Base-by-base conservation (phyloP, 805 yeast species). In the Starmerella bombicola region DNA sequence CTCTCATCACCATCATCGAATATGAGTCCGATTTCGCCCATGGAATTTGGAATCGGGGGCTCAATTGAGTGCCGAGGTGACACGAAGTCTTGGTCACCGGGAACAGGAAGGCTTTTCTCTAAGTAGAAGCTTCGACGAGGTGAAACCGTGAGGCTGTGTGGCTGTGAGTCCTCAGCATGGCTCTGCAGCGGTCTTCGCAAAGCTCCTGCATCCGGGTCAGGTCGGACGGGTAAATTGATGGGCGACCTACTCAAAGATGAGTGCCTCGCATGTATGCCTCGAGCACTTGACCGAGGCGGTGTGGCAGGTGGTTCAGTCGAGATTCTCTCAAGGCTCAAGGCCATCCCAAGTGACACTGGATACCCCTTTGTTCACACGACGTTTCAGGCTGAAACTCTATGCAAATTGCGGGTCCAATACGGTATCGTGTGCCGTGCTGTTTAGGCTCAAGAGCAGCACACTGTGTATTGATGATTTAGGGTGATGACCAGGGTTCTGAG, bases 1-100 rank as follows among this genome's bases (percentile, higher is more conserved):
- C 48, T 40, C 15, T 30, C 25, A 21, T 44, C 50, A 12, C 30
- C 33, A 25, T 44, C 48, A 19, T 47, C 46, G 33, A 44, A 47
- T 7, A 46, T 43, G 10, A 46, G 37, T 19, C 23, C 48, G 7
- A 33, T 10, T 12, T 30, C 36, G 5, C 23, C 16, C 29, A 29
- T 13, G 33, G 22, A 8, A 29, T 21, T 16, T 23, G 21, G 21
- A 3, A n/a, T 35, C 5, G 43, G 43, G 26, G 23, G 17, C 18
- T 9, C 17, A 8, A 12, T 12, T 8, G 12, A 8, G 26, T 24
- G 26, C 12, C 12, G 12, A 17, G 10, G 32, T 15, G 32, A 7
- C 21, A 5, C 34, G 12, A 31, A 9, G 25, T 10, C 25, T 17
- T 33, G 26, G 13, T 45, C 46, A 5, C 26, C 28, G 19, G 19